phyloP scores from a whole-genome alignment of 352 stramenopile species.

The Phytophthora multivora region DNA sequence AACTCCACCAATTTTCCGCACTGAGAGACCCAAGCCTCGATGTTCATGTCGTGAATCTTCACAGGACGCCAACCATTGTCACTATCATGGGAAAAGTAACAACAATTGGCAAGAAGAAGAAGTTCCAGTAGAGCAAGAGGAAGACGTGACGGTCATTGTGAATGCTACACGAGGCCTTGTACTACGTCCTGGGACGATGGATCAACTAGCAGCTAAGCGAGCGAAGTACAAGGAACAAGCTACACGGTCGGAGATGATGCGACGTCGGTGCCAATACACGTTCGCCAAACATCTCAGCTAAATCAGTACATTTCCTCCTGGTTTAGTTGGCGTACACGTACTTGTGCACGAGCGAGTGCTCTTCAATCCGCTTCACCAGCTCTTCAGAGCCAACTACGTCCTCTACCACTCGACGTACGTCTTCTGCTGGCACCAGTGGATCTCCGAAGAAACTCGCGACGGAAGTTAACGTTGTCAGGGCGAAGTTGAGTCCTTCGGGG shows the following conservation, averaged over 20 bases:
- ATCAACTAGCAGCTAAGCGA: conserved; percentile 25
- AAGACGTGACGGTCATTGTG: conserved; percentile 58
- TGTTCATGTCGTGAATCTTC: conserved; percentile 4
- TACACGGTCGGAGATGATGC: conserved; percentile 63
- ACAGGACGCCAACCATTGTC: background rate
- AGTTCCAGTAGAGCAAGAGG: conserved; percentile 4
- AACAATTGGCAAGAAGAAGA: conserved; percentile 29
- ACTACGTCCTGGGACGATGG: conserved; percentile 36
- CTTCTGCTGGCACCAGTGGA: conserved; percentile 36
- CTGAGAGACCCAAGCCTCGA: conserved; percentile 9
- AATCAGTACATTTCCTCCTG: background rate
- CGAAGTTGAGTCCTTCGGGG: conserved; percentile 44
- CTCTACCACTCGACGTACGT: conserved; percentile 32
- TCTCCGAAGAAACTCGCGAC: conserved; percentile 68
- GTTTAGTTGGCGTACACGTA: conserved; percentile 32
- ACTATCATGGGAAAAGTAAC: conserved; percentile 3
- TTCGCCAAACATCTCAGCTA: conserved; percentile 39
- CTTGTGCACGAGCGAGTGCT: conserved; percentile 50
- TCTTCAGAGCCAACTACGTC: conserved; percentile 20
- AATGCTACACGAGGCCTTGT: conserved; percentile 51
- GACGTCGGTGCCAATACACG: conserved; percentile 52
- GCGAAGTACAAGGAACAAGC: conserved; percentile 20
- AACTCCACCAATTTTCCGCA: conserved; percentile 14
- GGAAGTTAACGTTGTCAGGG: conserved; percentile 48
- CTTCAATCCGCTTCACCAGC: conserved; percentile 31